Evolutionary conservation across 306 rosid species (phyloP), one percentile per base, ranked within the genome.

Genomic region (Prinsepia uniflora): DNA sequence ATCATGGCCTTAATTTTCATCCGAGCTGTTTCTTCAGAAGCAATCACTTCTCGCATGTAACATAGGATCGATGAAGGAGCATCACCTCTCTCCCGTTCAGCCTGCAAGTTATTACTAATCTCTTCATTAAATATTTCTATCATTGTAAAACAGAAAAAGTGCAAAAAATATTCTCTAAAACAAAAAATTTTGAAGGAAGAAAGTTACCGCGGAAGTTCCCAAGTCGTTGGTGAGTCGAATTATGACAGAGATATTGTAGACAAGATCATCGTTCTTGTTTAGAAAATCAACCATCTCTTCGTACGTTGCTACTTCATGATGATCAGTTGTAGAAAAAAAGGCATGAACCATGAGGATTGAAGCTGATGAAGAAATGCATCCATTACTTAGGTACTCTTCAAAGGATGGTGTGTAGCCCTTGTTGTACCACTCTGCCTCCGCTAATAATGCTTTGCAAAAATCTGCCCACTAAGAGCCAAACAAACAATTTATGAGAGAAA

Each of bases 71-170:
- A 79, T 0, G 96, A 89, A 34, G 89, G 76, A n/a, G 75, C 82
- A 71, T 89, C 96, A 0, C 96, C 96, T 61, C 88, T 82, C 76
- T 86, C 85, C 52, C 58, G 73, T 67, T 89, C 96, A 4, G 86
- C 89, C 91, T 84, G 78, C 18, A 15, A 14, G 6, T 24, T 24
- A 15, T 24, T 7, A 24, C 30, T 24, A 57, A 68, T 44, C 13
- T 13, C 11, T 13, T 4, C n/a, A 15, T 66, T 14, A 65, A 52
- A 17, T 52, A n/a, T 10, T 47, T 47, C 11, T 10, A 15, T 10
- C 17, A 2, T 12, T 8, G 7, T 50, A 24, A 3, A 30, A 30
- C 2, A 1, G 30, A 30, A 30, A 2, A 30, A 30, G 36, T 30
- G 3, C 4, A 3, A 30, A 30, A 30, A 30, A 1, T 3, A 30